phyloP scores from a whole-genome alignment of 805 yeast species.

The Zygosaccharomyces bisporus region DNA sequence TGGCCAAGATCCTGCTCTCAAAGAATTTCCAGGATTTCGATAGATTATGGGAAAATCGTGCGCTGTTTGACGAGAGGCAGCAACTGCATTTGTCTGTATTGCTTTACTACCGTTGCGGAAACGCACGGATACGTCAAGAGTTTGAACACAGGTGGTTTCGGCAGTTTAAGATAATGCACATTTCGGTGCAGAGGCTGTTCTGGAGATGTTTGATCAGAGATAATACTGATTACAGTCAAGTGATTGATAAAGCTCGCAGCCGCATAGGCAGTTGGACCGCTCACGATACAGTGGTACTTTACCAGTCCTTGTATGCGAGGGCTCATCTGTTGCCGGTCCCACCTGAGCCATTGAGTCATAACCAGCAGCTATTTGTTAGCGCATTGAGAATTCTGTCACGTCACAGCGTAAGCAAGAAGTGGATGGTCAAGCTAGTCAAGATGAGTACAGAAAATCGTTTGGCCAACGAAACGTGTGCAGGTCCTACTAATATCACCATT shows the following conservation, averaged over 20 bases:
- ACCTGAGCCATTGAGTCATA: conserved; percentile 14
- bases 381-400: conserved; percentile 20
- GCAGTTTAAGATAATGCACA: conserved; percentile 16
- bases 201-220: conserved; percentile 25
- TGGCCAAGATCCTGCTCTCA: conserved; percentile 22
- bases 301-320: conserved; percentile 29
- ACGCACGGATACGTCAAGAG: conserved; percentile 13
- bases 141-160: conserved; percentile 19
- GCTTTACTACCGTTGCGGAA: conserved; percentile 24
- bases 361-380: conserved; percentile 25
- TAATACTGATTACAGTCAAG: conserved; percentile 2
- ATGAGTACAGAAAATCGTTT: conserved; percentile 28
- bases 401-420: conserved; percentile 11
- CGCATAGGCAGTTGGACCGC: conserved; percentile 12
- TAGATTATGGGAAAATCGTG: conserved; percentile 20
- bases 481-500: conserved; percentile 13
- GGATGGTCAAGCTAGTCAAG: conserved; percentile 25
- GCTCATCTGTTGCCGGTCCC: conserved; percentile 21
- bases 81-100: conserved; percentile 23
- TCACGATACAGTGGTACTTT: conserved; percentile 21
- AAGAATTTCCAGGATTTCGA: conserved; percentile 22
- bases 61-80: conserved; percentile 17
- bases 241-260: conserved; percentile 1
- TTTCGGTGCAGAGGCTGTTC: conserved; percentile 23
- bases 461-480: conserved; percentile 9